Evolutionary conservation across 495 filamentous ascomycete species (phyloP), one percentile per base, ranked within the genome.

Genomic region (Pseudevernia furfuracea): DNA sequence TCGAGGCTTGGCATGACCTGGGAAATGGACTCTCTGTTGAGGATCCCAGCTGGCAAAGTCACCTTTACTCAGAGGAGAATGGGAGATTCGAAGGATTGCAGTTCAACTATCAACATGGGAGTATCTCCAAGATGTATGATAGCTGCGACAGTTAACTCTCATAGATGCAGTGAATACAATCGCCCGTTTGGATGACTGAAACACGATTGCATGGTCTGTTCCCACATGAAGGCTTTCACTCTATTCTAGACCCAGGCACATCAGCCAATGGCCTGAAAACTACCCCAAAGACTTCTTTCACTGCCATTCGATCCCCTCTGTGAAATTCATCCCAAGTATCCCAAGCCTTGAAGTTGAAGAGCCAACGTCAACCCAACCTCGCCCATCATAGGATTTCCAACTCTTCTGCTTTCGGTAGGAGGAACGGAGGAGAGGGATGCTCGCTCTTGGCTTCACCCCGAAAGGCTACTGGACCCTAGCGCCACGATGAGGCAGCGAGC

Each of bases 41-140:
- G 59, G 59, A 61, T 61, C 59, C 59, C 41, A 61, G 59, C 37
- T 61, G 59, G 59, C 59, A 61, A 61, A 61, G 59, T 46, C 59
- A 61, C 59, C 59, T 61, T 46, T 61, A 36, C 11, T 61, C 59
- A 25, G 10, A 34, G 6, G 41, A 61, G 59, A 61, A 61, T 34
- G 23, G 23, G 28, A 15, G 49, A 32, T 34, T 17, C n/a, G 34
- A 61, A 61, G 41, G 41, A 48, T 61, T 28, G 39, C 59, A 61
- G 43, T 61, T 61, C 59, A 61, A 61, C 25, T 61, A 61, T 52
- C 41, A 61, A 36, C 59, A 61, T 61, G 59, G 59, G 41, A 61
- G 59, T 61, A 61, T 61, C 59, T 49, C 59, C 23, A 52, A 49
- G 37, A 61, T 61, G 41, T 61, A 61, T 61, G 23, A 61, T 17